These are phyloP conservation scores for Hymenoscyphus salicellus DNA, from an alignment of 2,329 filamentous ascomycete genomes.

Conservation along the genomic window DNA sequence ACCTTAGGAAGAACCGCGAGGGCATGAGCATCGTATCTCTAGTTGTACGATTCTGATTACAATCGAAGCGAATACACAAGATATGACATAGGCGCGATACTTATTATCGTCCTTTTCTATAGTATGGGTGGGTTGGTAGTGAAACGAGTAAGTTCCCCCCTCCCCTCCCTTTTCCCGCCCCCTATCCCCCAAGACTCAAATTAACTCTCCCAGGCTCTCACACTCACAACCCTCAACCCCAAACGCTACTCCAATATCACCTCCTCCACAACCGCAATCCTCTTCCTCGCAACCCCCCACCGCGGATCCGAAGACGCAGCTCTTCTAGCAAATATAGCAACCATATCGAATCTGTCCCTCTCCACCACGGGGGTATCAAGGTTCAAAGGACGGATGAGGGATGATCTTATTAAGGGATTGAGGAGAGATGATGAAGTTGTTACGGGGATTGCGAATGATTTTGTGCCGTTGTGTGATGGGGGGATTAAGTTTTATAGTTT, in stretches of 20 bases:
- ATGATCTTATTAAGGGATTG: conserved; percentile 13
- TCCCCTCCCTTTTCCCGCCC: not conserved
- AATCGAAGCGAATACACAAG: no score
- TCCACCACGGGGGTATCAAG: conserved; percentile 3
- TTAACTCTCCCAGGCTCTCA: conserved; percentile 10
- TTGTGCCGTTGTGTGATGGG: conserved; percentile 13
- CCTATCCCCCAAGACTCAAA: not conserved
- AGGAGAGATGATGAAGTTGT: conserved; percentile 11
- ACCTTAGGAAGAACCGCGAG: no score
- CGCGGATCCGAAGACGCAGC: conserved; percentile 31
- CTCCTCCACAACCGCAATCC: conserved; percentile 32
- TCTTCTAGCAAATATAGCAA: not conserved
- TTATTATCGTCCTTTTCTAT: conserved; percentile 18
- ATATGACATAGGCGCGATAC: no score
- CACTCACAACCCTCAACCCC: conserved; percentile 1
- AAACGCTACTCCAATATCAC: conserved; percentile 26
- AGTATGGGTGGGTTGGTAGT: conserved; percentile 20
- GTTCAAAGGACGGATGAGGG: conserved; percentile 5
- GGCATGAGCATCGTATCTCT: no score
- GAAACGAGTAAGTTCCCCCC: conserved; percentile 9
- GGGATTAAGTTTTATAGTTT: conserved; percentile 19
- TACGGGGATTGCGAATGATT: conserved; percentile 13
- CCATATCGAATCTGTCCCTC: not conserved
- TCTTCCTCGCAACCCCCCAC: conserved; percentile 42
- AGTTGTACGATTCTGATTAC: no score